phyloP scores from a whole-genome alignment of 1,284 basidiomycete genomes.

The Cystobasidium pallidum region DNA sequence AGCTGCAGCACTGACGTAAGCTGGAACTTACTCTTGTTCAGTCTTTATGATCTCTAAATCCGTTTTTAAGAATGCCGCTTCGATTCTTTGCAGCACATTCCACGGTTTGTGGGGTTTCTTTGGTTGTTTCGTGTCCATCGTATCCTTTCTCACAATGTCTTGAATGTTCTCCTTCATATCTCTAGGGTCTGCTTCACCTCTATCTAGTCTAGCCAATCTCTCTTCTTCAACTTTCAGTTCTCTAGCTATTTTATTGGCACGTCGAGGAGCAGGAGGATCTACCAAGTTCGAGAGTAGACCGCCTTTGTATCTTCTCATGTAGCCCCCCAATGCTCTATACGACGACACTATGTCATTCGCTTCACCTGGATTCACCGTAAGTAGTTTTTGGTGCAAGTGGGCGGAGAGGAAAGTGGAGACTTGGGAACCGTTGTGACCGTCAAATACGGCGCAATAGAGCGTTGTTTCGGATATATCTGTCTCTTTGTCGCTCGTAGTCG shows the following conservation, averaged over 20 bases:
- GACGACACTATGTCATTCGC: constrained; percentile 12
- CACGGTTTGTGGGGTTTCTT: constrained; percentile 6
- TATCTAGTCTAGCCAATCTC: constrained; percentile 18
- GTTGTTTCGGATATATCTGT: constrained; percentile 16
- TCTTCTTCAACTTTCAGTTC: constrained; percentile 22
- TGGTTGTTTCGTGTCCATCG: neutral
- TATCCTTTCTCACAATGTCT: neutral
- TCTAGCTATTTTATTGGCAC: constrained; percentile 18
- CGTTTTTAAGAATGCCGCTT: constrained; percentile 35
- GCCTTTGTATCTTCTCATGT: constrained; percentile 43
- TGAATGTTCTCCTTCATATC: neutral
- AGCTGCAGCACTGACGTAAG: neutral
- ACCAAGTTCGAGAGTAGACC: constrained; percentile 30
- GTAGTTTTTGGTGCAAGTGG: constrained; percentile 35
- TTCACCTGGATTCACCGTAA: constrained; percentile 1
- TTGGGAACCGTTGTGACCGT: constrained; percentile 43
- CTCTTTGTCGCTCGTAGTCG: neutral
- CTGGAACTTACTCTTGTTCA: constrained; percentile 36
- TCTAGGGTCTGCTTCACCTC: constrained; percentile 15
- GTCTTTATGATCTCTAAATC: constrained; percentile 40
- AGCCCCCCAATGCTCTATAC: constrained; percentile 44
- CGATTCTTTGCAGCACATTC: constrained; percentile 34
- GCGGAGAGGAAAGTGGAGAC: constrained; percentile 42
- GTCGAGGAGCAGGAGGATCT: constrained; percentile 28
- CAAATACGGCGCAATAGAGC: constrained; percentile 40